These are phyloP conservation scores for Puccinia triticina DNA, from an alignment of 1,284 basidiomycete genomes.

Conservation along the genomic window DNA sequence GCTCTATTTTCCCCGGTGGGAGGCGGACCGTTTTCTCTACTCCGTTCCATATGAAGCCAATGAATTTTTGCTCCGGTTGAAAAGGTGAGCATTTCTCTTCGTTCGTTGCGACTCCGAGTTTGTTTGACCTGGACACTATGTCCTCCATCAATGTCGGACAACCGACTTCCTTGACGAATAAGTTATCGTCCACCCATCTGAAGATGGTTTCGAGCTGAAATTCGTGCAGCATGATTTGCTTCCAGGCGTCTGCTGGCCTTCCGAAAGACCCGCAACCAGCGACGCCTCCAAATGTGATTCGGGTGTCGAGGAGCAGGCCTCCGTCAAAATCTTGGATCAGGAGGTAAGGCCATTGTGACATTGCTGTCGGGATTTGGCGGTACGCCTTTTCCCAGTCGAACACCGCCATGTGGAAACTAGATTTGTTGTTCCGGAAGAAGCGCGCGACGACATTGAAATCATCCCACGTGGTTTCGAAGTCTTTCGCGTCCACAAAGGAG, in stretches of 20 bases:
- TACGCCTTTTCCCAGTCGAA: too few species aligned
- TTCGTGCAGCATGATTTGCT: background rate
- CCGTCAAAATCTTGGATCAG: too few species aligned
- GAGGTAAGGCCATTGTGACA: too few species aligned
- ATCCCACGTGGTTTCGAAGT: slow-evolving; percentile 20
- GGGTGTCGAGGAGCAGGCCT: background rate
- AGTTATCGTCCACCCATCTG: too few species aligned
- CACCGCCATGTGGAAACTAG: background rate
- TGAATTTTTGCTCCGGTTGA: background rate
- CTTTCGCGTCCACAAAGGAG: background rate
- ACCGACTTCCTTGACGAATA: too few species aligned
- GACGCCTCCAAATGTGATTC: slow-evolving; percentile 3
- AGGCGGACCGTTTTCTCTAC: too few species aligned
- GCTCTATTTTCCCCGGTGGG: too few species aligned
- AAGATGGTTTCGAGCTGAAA: background rate
- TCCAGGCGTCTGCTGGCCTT: slow-evolving; percentile 22
- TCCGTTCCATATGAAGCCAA: too few species aligned
- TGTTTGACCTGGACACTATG: background rate
- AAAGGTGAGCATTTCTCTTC: slow-evolving; percentile 2
- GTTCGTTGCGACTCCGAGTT: slow-evolving; percentile 6
- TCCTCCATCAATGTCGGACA: background rate
- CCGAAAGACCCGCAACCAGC: slow-evolving; percentile 18
- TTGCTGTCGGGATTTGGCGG: too few species aligned
- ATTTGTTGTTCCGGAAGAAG: background rate
- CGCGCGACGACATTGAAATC: background rate